These are phyloP conservation scores for Coemansia sp. DNA, from an alignment of 192 early-diverging fungal species.

Conservation along the genomic window DNA sequence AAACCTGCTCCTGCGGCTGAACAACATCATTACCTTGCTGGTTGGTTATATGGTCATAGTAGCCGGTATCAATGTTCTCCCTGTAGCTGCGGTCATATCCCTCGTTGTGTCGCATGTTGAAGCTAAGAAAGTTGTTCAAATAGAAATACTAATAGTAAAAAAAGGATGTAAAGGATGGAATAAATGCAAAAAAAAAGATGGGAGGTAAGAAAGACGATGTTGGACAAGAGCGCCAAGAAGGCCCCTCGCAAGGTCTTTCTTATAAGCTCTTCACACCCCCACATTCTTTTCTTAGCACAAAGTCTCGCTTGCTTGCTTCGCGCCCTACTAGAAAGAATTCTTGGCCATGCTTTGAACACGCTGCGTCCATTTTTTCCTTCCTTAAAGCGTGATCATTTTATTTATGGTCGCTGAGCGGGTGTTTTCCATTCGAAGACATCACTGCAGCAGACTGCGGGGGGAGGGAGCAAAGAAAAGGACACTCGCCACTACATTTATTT, in stretches of 20 bases:
- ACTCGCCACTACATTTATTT: neutral
- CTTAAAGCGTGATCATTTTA: neutral
- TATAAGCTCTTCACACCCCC: neutral
- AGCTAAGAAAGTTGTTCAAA: neutral
- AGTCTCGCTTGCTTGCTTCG: neutral
- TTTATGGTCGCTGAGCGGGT: neutral
- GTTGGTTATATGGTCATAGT: neutral
- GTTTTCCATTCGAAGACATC: neutral
- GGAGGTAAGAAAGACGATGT: neutral
- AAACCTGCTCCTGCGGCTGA: neutral
- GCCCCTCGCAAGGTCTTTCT: neutral
- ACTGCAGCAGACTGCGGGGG: neutral
- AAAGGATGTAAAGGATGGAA: neutral
- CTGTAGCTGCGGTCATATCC: neutral
- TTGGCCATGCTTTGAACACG: neutral
- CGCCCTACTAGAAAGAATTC: neutral
- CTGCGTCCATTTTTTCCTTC: neutral
- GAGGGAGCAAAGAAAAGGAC: neutral
- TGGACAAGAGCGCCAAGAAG: neutral
- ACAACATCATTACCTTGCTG: neutral
- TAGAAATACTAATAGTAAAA: neutral
- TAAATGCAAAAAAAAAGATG: neutral
- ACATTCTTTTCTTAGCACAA: neutral
- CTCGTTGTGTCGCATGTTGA: neutral
- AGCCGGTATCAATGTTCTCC: neutral